These are phyloP conservation scores for Sphaerulina populicola DNA, from an alignment of 2,329 filamentous ascomycete species.

Conservation along the genomic window DNA sequence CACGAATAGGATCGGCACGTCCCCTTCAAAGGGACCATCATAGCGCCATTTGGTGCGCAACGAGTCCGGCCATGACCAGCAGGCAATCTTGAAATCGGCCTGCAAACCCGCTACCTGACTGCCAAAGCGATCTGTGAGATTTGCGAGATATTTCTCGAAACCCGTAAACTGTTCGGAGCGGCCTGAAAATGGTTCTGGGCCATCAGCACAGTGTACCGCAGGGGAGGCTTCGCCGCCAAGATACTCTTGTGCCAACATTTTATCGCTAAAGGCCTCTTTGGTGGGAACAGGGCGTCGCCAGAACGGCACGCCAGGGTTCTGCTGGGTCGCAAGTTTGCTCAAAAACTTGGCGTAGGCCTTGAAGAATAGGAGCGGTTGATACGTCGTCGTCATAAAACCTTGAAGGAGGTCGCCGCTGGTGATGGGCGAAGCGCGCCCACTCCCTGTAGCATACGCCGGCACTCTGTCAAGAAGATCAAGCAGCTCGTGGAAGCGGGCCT, in stretches of 20 bases:
- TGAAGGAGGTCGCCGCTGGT: slow-evolving; percentile 13
- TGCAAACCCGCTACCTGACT: slow-evolving; percentile 14
- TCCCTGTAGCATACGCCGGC: slow-evolving; percentile 15
- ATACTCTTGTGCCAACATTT: slow-evolving; percentile 15
- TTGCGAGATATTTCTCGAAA: slow-evolving; percentile 12
- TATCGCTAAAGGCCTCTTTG: slow-evolving; percentile 16
- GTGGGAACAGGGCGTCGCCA: slow-evolving; percentile 18
- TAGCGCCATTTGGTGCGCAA: slow-evolving; percentile 21
- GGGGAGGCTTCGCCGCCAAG: slow-evolving; percentile 18
- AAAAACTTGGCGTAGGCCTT: slow-evolving; percentile 17
- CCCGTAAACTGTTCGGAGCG: slow-evolving; percentile 8
- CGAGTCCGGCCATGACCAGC: slow-evolving; percentile 19
- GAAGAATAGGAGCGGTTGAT: slow-evolving; percentile 19
- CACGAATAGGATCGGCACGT: slow-evolving; percentile 18
- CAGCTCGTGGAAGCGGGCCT: slow-evolving; percentile 12
- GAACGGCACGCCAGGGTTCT: slow-evolving; percentile 16
- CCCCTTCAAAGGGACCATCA: slow-evolving; percentile 15
- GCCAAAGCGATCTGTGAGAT: slow-evolving; percentile 17
- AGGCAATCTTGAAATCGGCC: slow-evolving; percentile 20
- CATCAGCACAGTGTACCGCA: slow-evolving; percentile 18
- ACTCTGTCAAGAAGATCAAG: slow-evolving; percentile 13
- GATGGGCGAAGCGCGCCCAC: slow-evolving; percentile 16
- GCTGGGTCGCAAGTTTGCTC: slow-evolving; percentile 11
- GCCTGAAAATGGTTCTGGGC: slow-evolving; percentile 12
- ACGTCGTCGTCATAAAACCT: slow-evolving; percentile 19